Conservation (phyloP, 129 eudicot species). For the Helichrysum umbraculigerum region DNA sequence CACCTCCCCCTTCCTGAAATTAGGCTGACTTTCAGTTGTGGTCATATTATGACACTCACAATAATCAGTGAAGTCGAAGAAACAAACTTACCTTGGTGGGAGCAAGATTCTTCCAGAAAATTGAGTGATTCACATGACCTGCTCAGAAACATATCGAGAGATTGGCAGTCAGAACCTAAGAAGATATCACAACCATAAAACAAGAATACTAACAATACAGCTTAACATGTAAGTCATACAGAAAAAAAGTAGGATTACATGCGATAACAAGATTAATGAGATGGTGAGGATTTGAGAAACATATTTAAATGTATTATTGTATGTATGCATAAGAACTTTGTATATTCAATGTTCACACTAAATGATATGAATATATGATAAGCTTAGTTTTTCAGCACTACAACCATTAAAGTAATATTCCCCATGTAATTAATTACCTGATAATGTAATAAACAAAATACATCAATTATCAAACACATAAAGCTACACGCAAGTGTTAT, state of each 20-base stretch:
- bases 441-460: background rate
- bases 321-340: background rate
- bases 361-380: background rate
- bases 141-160: constrained; percentile 20
- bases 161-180: background rate
- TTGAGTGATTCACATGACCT: constrained; percentile 98
- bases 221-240: background rate
- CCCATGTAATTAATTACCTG: background rate
- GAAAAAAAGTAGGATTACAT: background rate
- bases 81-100: constrained; percentile 50
- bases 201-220: background rate
- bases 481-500: too few relatives aligned
- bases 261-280: background rate
- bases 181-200: background rate
- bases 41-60: background rate
- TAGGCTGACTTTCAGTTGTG: background rate
- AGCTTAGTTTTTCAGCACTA: constrained; percentile 4
- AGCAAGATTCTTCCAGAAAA: constrained; percentile 97
- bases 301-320: background rate
- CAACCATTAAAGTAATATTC: background rate
- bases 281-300: background rate
- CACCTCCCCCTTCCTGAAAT: constrained; percentile 94
- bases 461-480: background rate
- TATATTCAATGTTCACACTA: background rate
- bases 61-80: background rate